These are phyloP conservation scores for Sclerotinia spermophila DNA, from an alignment of 2,329 filamentous ascomycete species.

Conservation along the genomic window DNA sequence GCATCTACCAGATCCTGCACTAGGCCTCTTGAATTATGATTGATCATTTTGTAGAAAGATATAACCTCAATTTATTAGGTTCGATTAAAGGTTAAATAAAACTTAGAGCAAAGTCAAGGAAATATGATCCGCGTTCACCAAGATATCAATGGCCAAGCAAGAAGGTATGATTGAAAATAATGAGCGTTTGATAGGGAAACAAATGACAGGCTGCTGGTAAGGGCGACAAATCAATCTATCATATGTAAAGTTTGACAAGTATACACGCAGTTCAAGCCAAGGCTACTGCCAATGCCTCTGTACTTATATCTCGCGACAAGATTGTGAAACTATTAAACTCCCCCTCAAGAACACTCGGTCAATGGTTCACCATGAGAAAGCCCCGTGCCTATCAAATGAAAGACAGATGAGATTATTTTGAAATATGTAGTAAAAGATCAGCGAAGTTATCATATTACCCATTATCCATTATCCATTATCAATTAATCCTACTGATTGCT, in stretches of 20 bases:
- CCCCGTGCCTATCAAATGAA: slow-evolving; percentile 5
- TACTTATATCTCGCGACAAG: slow-evolving; percentile 9
- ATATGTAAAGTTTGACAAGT: background rate
- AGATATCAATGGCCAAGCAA: background rate
- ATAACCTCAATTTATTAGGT: background rate
- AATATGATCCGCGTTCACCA: background rate
- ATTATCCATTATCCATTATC: background rate
- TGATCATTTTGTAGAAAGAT: background rate
- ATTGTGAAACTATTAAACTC: background rate
- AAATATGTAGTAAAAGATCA: slow-evolving; percentile 1
- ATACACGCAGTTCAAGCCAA: background rate
- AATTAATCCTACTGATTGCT: background rate
- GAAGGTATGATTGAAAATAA: background rate
- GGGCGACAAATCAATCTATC: background rate
- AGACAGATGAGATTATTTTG: slow-evolving; percentile 4
- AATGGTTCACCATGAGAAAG: background rate
- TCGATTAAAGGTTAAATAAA: background rate
- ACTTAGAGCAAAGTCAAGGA: background rate
- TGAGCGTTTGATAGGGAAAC: background rate
- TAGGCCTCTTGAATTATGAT: background rate
- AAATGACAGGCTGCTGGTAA: slow-evolving; percentile 1
- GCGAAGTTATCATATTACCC: background rate
- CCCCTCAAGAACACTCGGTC: background rate
- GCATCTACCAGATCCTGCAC: background rate
- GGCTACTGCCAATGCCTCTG: background rate